phyloP scores from a whole-genome alignment of 345 rosid genomes.

The Syzygium aromaticum region DNA sequence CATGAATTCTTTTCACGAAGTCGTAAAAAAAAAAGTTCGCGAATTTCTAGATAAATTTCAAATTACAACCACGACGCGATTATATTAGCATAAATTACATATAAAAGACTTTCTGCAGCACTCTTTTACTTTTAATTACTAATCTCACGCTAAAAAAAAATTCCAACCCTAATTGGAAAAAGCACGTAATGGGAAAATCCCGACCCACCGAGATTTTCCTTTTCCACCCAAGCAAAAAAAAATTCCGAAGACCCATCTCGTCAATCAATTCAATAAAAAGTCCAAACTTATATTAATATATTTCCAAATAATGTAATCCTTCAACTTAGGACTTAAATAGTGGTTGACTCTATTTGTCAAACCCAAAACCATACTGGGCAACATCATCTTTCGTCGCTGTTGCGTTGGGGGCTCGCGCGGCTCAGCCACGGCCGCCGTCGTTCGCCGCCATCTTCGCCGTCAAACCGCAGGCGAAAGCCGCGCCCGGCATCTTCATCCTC shows the following conservation, averaged over 20 bases:
- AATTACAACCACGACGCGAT: not conserved
- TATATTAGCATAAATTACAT: not conserved
- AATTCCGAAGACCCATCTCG: not conserved
- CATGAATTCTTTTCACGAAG: not conserved
- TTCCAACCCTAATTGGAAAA: not conserved
- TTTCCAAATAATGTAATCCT: not conserved
- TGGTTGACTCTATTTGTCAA: not conserved
- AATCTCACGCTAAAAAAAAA: not conserved
- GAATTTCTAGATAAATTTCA: not conserved
- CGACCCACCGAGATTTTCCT: not conserved
- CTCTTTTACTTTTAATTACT: not conserved
- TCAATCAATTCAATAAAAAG: not conserved
- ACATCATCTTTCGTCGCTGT: not conserved
- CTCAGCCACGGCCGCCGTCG: not conserved
- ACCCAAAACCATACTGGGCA: not conserved
- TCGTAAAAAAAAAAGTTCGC: not conserved
- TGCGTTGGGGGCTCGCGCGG: not conserved
- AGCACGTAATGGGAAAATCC: not conserved
- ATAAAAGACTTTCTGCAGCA: not conserved
- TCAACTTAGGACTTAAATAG: not conserved
- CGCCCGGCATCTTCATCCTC: constrained; percentile 33
- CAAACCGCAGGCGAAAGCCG: constrained; percentile 46
- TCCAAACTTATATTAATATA: not conserved
- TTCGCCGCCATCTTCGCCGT: constrained; percentile 16
- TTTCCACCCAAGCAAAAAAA: not conserved